Evolutionary conservation across 257 asterid species (phyloP).

Genomic region (Solanum pinnatisectum): DNA sequence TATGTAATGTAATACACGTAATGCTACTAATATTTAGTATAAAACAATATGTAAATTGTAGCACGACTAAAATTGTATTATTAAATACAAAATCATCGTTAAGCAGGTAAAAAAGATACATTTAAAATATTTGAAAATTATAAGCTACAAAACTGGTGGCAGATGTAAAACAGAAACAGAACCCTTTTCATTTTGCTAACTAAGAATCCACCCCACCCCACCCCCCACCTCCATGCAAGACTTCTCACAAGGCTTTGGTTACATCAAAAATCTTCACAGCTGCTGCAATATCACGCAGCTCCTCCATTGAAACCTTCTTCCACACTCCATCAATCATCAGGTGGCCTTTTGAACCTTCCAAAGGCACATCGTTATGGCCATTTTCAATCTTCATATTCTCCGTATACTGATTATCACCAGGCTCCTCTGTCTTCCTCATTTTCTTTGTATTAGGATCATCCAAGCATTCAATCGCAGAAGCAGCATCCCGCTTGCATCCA

Average conservation of each 20-base stretch:
- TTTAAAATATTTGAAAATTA: background rate
- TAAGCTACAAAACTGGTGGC: background rate
- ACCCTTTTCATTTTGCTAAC: background rate
- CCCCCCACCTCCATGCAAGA: background rate
- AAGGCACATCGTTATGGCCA: background rate
- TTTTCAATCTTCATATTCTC: background rate
- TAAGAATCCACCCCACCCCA: background rate
- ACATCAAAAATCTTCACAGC: slow-evolving; percentile 36
- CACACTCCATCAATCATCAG: slow-evolving; percentile 65
- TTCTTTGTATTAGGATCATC: slow-evolving; percentile 15
- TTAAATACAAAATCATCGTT: background rate
- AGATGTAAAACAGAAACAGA: background rate
- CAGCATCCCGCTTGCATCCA: slow-evolving; percentile 46
- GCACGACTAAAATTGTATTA: background rate
- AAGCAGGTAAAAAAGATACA: background rate
- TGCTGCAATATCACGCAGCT: slow-evolving; percentile 47
- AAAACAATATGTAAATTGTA: background rate
- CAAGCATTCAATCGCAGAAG: slow-evolving; percentile 15
- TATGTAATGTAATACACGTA: background rate
- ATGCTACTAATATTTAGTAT: background rate
- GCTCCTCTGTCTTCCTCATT: slow-evolving; percentile 14
- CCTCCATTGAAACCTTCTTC: slow-evolving; percentile 44
- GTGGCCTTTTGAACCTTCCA: slow-evolving; percentile 31
- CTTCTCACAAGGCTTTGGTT: background rate
- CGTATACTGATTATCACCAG: background rate